These are phyloP conservation scores for Lenzites betulinus DNA, from an alignment of 768 basidiomycete species.

Conservation along the genomic window DNA sequence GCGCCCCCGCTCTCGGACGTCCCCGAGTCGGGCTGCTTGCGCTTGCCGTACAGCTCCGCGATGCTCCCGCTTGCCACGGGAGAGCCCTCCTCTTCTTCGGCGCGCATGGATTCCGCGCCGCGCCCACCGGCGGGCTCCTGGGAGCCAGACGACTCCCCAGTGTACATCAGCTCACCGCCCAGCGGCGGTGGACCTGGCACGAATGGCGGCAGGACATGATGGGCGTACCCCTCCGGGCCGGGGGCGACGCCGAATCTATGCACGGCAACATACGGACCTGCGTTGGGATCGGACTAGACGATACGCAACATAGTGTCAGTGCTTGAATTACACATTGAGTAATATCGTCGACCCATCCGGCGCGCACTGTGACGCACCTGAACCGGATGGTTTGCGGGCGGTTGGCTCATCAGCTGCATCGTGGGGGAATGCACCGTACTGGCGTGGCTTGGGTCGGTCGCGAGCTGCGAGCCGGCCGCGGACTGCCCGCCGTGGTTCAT, in stretches of 20 bases:
- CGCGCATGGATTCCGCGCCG: not conserved
- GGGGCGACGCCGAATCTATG: constrained; percentile 6
- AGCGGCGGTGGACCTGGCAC: constrained; percentile 8
- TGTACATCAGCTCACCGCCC: constrained; percentile 9
- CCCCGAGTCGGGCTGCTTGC: constrained; percentile 20
- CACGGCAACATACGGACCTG: constrained; percentile 14
- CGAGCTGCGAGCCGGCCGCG: not conserved
- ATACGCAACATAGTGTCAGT: not conserved
- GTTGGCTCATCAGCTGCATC: constrained; percentile 19
- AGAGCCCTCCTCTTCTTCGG: not conserved
- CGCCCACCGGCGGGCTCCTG: no score
- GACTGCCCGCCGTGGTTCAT: constrained; percentile 14
- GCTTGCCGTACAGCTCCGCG: constrained; percentile 10
- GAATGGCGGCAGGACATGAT: constrained; percentile 16
- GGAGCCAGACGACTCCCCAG: not conserved
- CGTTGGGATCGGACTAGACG: constrained; percentile 11
- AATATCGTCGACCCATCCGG: not conserved
- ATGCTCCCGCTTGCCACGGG: not conserved
- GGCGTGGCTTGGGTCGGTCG: constrained; percentile 18
- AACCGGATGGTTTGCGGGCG: constrained; percentile 18
- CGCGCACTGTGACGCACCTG: constrained; percentile 9
- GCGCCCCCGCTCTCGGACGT: not conserved
- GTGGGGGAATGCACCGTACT: constrained; percentile 15
- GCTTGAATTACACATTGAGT: no score
- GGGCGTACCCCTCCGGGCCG: constrained; percentile 14